Evolutionary conservation across 441 rosid genomes (phyloP), one percentile per base, ranked within the genome.

Genomic region (Pelargonium fulgidum): DNA sequence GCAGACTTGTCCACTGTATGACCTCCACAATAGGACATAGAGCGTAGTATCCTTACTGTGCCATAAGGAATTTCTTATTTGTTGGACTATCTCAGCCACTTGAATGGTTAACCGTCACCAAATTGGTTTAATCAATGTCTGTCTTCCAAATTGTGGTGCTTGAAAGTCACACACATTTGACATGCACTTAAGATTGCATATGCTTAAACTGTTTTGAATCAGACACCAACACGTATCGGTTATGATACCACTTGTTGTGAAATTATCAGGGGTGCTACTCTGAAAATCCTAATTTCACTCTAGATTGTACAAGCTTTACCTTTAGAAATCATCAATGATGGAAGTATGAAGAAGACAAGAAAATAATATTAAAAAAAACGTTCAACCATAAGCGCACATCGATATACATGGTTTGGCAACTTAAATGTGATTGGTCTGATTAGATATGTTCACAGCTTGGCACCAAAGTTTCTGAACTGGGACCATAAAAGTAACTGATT

Each of bases 151-250:
- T 2, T 50, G 58, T 50, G n/a, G 58, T 5, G 36, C 36, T 29
- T 58, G 63, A 17, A 58, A 17, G 63, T 58, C n/a, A 19, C 63
- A 58, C 26, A 19, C 26, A 58, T 58, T 58, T 58, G 63, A 20
- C 63, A 58, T 58, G 7, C 63, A 19, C 17, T 19, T 58, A 19
- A 7, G 10, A 19, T 17, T 19, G 11, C 33, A 17, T 17, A 58
- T 58, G 63, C 39, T 22, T 22, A 61, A 61, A 22, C 6, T 29
- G 36, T 29, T 29, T 3, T 7, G 16, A 22, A n/a, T 10, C 64
- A 24, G 22, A 17, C 22, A 54, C 24, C 17, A 54, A 9, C 7
- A 17, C 62, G 0, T 29, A 29, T 5, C 2, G 36, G 2, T 26
- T 26, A 14, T 13, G 17, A 52, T 14, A 52, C 7, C 22, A 52